phyloP scores from a whole-genome alignment of 192 early-diverging fungal genomes.

The Chytriomyces sp. region DNA sequence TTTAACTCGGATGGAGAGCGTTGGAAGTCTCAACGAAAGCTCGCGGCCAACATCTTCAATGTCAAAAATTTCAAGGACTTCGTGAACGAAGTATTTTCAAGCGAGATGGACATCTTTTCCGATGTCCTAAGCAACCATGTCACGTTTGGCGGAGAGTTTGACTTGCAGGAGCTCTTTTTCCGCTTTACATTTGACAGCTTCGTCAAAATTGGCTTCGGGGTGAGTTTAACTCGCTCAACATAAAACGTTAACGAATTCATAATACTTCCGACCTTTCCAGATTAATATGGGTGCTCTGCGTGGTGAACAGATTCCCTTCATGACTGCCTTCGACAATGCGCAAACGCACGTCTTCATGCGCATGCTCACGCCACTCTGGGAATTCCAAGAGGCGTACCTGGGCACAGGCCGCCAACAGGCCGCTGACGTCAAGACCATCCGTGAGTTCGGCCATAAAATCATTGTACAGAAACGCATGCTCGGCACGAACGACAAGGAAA shows the following conservation, averaged over 20 bases:
- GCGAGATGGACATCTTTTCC: constrained; percentile 31
- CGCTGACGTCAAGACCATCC: constrained; percentile 25
- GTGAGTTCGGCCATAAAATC: constrained; percentile 30
- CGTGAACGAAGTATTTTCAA: constrained; percentile 34
- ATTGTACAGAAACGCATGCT: constrained; percentile 10
- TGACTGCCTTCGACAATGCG: constrained; percentile 36
- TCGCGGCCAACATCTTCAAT: constrained; percentile 49
- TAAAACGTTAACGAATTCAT: not conserved
- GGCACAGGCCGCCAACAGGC: not conserved
- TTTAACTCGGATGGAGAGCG: constrained; percentile 70
- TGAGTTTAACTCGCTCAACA: not conserved
- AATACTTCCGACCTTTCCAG: not conserved
- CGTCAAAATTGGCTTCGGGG: constrained; percentile 40
- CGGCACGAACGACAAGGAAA: not conserved
- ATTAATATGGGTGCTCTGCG: constrained; percentile 6
- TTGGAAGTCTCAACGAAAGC: constrained; percentile 69
- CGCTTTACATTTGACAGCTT: constrained; percentile 46
- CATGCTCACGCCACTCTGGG: constrained; percentile 31
- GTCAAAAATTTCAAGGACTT: constrained; percentile 44
- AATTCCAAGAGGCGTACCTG: not conserved
- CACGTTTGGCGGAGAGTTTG: constrained; percentile 6
- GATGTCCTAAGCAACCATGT: constrained; percentile 19
- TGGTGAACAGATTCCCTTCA: constrained; percentile 29
- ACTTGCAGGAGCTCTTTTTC: constrained; percentile 48
- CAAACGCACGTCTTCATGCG: constrained; percentile 24